phyloP scores from a whole-genome alignment of 306 rosid species.

The Lathyrus aphaca region DNA sequence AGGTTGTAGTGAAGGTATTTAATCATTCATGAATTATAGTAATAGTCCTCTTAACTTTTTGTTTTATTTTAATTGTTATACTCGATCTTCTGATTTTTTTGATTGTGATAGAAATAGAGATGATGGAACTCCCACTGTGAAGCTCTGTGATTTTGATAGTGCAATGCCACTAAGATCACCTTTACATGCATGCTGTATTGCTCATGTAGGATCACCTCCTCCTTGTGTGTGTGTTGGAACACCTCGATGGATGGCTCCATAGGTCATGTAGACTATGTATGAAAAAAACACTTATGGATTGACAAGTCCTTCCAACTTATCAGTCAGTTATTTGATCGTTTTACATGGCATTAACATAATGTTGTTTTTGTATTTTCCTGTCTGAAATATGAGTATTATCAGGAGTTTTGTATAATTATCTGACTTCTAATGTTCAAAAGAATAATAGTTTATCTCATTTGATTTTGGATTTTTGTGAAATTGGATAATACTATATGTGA shows the following conservation, averaged over 20 bases:
- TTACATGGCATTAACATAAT: not conserved
- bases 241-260: conserved; percentile 99
- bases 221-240: conserved; percentile 90
- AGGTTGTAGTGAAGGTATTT: conserved; percentile 88
- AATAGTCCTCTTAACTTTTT: not conserved
- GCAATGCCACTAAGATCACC: conserved; percentile 86
- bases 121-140: conserved; percentile 76
- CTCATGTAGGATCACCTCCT: conserved; percentile 81
- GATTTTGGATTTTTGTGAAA: too few relatives aligned
- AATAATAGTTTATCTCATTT: too few relatives aligned
- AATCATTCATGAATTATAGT: conserved; percentile 16
- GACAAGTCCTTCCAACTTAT: conserved; percentile 50
- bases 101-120: conserved; percentile 62
- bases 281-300: conserved; percentile 64
- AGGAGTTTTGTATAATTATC: conserved; percentile 16
- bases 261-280: conserved; percentile 85
- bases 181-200: conserved; percentile 83
- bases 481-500: too few relatives aligned
- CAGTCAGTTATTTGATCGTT: conserved; percentile 12
- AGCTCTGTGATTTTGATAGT: conserved; percentile 97
- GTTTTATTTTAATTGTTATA: not conserved
- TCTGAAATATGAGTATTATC: conserved; percentile 2
- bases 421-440: too few relatives aligned
- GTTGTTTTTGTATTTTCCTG: conserved; percentile 11
- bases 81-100: conserved; percentile 26